Evolutionary conservation across 345 rosid genomes (phyloP).

Genomic region (rapeseed (Brassica napus)): DNA sequence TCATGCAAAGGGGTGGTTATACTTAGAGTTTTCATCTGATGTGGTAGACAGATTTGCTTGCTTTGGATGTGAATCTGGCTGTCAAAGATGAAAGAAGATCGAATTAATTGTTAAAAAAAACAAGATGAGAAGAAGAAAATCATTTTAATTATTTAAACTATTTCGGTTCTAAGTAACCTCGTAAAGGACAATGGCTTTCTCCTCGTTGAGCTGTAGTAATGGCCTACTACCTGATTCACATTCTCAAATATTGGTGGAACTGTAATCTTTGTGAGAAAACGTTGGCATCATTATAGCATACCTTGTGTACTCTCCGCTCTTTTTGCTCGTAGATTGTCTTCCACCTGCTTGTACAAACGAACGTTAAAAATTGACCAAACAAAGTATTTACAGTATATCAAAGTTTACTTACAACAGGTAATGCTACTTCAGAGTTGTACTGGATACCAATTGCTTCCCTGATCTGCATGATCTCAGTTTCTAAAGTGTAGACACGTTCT

Average conservation of each 20-base stretch:
- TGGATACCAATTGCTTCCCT: slow-evolving; percentile 85
- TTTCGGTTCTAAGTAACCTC: slow-evolving; percentile 46
- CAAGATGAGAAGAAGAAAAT: not conserved
- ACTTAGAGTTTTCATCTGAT: slow-evolving; percentile 75
- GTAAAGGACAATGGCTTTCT: slow-evolving; percentile 91
- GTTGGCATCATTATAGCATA: slow-evolving; percentile 23
- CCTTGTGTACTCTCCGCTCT: slow-evolving; percentile 61
- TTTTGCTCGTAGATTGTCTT: slow-evolving; percentile 50
- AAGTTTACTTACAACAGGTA: slow-evolving; percentile 53
- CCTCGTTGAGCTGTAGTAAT: slow-evolving; percentile 52
- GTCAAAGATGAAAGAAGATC: slow-evolving; percentile 41
- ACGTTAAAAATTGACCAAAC: slow-evolving; percentile 14
- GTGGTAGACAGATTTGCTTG: slow-evolving; percentile 54
- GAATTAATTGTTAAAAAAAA: slow-evolving; percentile 8
- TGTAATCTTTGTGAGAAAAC: not conserved
- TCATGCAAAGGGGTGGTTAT: slow-evolving; percentile 34
- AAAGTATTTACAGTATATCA: not conserved
- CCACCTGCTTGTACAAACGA: slow-evolving; percentile 49
- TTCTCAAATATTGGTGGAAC: slow-evolving; percentile 21
- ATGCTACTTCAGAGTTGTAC: slow-evolving; percentile 58
- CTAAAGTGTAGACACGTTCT: slow-evolving; percentile 74
- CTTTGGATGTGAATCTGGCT: slow-evolving; percentile 66
- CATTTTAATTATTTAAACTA: not conserved
- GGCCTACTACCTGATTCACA: slow-evolving; percentile 57
- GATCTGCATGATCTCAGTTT: slow-evolving; percentile 92